A percentile compares a stretch with the other conserved stretches of the same genome.
These are phyloP conservation scores for Pythium rishiriense DNA, from an alignment of 352 stramenopile genomes.

Conservation along the genomic window DNA sequence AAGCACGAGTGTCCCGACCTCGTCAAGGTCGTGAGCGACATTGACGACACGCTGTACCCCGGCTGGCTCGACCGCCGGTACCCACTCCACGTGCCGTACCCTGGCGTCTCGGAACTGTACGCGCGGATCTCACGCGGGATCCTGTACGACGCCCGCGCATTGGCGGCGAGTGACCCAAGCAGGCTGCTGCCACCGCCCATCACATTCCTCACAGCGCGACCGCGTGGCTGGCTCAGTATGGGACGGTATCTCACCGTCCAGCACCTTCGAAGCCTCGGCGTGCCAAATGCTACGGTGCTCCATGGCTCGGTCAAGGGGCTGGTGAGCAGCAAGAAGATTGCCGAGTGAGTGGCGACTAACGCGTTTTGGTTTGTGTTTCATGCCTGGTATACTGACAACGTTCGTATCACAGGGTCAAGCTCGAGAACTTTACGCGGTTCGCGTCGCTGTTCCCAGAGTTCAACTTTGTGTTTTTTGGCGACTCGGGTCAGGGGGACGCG, in stretches of 20 bases:
- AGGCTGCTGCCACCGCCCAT: constrained; percentile 45
- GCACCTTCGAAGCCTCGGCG: constrained; percentile 70
- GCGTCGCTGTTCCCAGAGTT: constrained; percentile 81
- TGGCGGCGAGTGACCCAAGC: neutral
- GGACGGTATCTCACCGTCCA: constrained; percentile 79
- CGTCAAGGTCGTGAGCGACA: constrained; percentile 88
- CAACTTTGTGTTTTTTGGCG: constrained; percentile 86
- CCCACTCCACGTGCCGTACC: constrained; percentile 76
- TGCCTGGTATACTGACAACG: neutral
- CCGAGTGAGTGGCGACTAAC: constrained; percentile 46
- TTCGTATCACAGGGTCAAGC: constrained; percentile 48
- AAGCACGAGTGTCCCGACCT: constrained; percentile 52
- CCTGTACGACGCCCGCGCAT: constrained; percentile 22
- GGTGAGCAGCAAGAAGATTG: constrained; percentile 84
- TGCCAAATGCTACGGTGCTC: constrained; percentile 75
- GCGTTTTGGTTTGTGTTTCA: neutral
- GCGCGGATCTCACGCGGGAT: constrained; percentile 62
- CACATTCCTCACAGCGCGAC: constrained; percentile 81
- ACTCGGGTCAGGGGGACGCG: constrained; percentile 79
- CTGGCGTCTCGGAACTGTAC: constrained; percentile 74
- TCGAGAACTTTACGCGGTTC: constrained; percentile 82
- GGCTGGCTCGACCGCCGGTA: constrained; percentile 78
- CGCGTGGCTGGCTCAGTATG: constrained; percentile 78
- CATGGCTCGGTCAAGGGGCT: constrained; percentile 79
- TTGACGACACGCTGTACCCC: constrained; percentile 82